These are phyloP conservation scores for Prunus mume DNA, from an alignment of 306 rosid species.

Conservation along the genomic window DNA sequence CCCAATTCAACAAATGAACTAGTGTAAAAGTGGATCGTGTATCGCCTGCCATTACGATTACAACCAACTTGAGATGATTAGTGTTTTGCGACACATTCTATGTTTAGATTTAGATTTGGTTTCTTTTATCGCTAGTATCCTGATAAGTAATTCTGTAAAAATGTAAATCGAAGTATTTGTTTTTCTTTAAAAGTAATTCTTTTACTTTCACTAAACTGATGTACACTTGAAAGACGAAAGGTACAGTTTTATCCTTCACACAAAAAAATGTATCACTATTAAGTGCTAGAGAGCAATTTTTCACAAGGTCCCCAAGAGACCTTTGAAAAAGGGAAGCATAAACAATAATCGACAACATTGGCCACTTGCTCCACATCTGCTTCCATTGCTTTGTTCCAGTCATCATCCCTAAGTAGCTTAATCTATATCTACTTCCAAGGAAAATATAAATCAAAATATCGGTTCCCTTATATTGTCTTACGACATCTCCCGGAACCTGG, in stretches of 20 bases:
- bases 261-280: background rate
- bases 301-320: background rate
- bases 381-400: background rate
- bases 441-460: background rate
- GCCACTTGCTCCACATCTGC: background rate
- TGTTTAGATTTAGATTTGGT: too few species aligned
- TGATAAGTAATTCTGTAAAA: too few species aligned
- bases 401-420: background rate
- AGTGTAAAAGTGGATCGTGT: too few species aligned
- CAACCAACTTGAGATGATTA: too few species aligned
- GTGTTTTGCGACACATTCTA: too few species aligned
- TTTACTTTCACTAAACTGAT: too few species aligned
- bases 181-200: too few species aligned
- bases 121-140: too few species aligned
- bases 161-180: too few species aligned
- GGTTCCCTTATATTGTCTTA: background rate
- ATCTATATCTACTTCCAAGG: background rate
- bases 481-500: slow-evolving; percentile 91
- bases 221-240: background rate
- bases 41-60: too few species aligned
- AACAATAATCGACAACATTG: background rate
- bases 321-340: background rate
- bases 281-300: background rate
- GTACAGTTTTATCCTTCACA: background rate
- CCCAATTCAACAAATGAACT: too few species aligned